Evolutionary conservation across 1,284 basidiomycete genomes (phyloP).

Genomic region (Austroboletus sp.): DNA sequence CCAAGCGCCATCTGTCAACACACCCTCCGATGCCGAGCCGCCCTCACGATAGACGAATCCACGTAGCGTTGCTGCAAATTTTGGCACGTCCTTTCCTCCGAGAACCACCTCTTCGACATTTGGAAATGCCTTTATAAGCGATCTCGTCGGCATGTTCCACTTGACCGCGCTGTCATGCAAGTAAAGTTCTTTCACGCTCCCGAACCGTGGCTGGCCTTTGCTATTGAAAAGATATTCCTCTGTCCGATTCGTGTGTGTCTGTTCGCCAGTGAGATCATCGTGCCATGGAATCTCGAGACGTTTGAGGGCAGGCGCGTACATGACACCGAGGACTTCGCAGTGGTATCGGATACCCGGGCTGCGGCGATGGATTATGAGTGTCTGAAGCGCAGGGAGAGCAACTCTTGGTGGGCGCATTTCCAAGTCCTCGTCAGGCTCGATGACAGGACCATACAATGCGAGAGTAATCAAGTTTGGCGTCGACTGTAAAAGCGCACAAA

Average conservation of each 20-base stretch:
- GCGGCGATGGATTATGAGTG: constrained; percentile 17
- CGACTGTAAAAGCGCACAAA: constrained; percentile 12
- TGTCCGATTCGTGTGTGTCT: constrained; percentile 4
- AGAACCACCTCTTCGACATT: constrained; percentile 15
- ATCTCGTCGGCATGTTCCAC: constrained; percentile 15
- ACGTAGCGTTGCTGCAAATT: constrained; percentile 14
- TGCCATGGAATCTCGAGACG: constrained; percentile 22
- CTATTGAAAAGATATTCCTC: constrained; percentile 13
- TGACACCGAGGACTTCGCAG: constrained; percentile 11
- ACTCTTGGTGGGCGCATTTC: background rate
- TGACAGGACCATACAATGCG: constrained; percentile 20
- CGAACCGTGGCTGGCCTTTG: constrained; percentile 13
- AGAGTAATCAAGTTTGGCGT: constrained; percentile 10
- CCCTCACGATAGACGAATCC: constrained; percentile 7
- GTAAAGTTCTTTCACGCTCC: constrained; percentile 11
- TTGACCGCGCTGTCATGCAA: constrained; percentile 15
- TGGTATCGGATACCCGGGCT: constrained; percentile 18
- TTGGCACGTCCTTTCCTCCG: constrained; percentile 12
- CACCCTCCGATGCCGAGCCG: background rate
- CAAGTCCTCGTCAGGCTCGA: constrained; percentile 15
- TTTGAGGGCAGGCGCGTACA: constrained; percentile 14
- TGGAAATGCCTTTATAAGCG: constrained; percentile 19
- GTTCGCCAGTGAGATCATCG: constrained; percentile 14
- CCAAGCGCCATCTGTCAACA: constrained; percentile 15
- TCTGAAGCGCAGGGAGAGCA: constrained; percentile 9